A percentile compares a stretch with the other conserved stretches of the same genome.
These are phyloP conservation scores for Fusarium illudens DNA, from an alignment of 2,329 filamentous ascomycete species.

Conservation along the genomic window DNA sequence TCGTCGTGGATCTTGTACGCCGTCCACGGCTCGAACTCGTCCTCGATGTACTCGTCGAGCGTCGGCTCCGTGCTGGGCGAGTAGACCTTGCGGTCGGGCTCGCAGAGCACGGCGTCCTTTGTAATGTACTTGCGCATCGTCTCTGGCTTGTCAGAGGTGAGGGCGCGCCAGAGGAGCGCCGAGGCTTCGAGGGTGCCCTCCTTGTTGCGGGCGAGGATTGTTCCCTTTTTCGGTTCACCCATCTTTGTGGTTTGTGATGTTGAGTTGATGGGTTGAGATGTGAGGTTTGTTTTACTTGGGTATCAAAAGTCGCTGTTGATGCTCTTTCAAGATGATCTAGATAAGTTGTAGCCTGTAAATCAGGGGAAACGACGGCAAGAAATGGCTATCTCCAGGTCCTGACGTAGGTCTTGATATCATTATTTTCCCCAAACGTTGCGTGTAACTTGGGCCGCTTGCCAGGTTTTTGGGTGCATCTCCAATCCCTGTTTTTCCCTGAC, in stretches of 20 bases:
- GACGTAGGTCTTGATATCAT: conserved; percentile 27
- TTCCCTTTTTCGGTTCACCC: conserved; percentile 38
- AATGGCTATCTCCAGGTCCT: conserved; percentile 5
- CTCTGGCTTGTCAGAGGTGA: conserved; percentile 47
- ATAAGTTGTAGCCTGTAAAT: background rate
- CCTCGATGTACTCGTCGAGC: conserved; percentile 46
- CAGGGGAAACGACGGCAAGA: background rate
- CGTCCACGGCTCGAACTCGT: conserved; percentile 47
- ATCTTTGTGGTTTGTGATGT: conserved; percentile 7
- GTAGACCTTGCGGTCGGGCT: conserved; percentile 45
- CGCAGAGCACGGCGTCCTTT: conserved; percentile 46
- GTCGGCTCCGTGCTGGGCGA: conserved; percentile 45
- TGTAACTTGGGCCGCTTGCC: too few relatives aligned
- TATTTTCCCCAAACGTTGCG: too few relatives aligned
- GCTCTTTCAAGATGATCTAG: background rate
- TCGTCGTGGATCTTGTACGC: conserved; percentile 49
- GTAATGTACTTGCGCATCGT: conserved; percentile 47
- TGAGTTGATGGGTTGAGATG: background rate
- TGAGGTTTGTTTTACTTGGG: background rate
- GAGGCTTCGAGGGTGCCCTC: conserved; percentile 48
- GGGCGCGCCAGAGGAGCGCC: conserved; percentile 47
- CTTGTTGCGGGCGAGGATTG: conserved; percentile 48
- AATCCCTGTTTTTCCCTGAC: conserved; percentile 39
- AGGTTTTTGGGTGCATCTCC: too few relatives aligned
- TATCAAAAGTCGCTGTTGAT: background rate